These are phyloP conservation scores for Penicillium janthinellum DNA, from an alignment of 2,329 filamentous ascomycete species.

Conservation along the genomic window DNA sequence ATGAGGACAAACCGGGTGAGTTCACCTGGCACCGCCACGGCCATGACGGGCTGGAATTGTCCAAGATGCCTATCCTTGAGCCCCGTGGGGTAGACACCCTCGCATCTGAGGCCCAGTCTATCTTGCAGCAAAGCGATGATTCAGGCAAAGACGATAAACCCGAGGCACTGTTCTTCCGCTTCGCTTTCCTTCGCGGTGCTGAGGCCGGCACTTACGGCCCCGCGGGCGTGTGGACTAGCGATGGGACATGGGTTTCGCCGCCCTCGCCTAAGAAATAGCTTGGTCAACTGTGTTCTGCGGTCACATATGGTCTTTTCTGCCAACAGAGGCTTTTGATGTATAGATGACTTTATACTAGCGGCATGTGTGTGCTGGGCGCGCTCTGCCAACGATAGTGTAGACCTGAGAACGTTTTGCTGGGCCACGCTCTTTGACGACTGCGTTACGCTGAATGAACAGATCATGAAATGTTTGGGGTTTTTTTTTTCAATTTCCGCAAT, in stretches of 20 bases:
- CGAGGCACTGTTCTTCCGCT: constrained; percentile 50
- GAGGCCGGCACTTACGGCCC: constrained; percentile 43
- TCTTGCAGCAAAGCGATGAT: constrained; percentile 19
- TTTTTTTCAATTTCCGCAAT: background rate
- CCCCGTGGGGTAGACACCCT: constrained; percentile 20
- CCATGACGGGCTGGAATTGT: constrained; percentile 42
- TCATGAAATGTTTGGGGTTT: constrained; percentile 3
- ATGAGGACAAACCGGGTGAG: constrained; percentile 50
- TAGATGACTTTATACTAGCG: constrained; percentile 17
- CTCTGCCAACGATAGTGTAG: constrained; percentile 14
- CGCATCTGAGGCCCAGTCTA: constrained; percentile 12
- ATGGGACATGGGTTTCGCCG: constrained; percentile 40
- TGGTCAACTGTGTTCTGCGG: background rate
- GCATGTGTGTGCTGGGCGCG: constrained; percentile 24
- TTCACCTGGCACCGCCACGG: constrained; percentile 55
- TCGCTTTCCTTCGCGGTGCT: constrained; percentile 48
- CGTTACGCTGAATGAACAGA: constrained; percentile 17
- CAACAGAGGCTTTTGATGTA: constrained; percentile 6
- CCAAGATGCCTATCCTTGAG: constrained; percentile 28
- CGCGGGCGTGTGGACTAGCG: constrained; percentile 43
- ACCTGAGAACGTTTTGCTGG: constrained; percentile 1
- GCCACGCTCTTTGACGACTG: constrained; percentile 10
- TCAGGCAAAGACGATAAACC: constrained; percentile 30
- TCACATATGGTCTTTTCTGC: background rate
- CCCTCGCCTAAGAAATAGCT: constrained; percentile 28